These are phyloP conservation scores for Adansonia grandidieri DNA, from an alignment of 441 rosid genomes.

Conservation along the genomic window DNA sequence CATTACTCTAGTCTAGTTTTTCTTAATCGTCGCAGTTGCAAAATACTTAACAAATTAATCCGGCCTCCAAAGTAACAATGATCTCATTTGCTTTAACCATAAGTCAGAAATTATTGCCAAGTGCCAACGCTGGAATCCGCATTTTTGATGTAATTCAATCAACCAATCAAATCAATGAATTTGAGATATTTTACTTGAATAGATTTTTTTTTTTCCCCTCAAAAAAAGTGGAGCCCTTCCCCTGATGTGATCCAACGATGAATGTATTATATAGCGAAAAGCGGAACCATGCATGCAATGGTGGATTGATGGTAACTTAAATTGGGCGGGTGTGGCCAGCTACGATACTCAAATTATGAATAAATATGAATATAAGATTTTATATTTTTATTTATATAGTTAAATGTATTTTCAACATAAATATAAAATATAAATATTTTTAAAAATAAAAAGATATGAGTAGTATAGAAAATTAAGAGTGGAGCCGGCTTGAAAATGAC, in stretches of 20 bases:
- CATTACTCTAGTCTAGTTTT: background rate
- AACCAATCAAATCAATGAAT: background rate
- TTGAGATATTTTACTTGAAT: background rate
- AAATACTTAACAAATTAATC: background rate
- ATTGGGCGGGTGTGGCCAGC: no score
- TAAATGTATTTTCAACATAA: no score
- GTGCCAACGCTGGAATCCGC: background rate
- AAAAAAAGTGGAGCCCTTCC: background rate
- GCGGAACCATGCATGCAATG: no score
- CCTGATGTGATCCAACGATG: background rate
- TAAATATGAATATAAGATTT: no score
- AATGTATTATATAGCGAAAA: constrained; percentile 13
- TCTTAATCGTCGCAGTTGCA: background rate
- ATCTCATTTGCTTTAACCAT: background rate
- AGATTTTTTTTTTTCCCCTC: background rate
- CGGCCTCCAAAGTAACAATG: background rate
- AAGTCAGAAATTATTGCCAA: background rate
- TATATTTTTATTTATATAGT: no score
- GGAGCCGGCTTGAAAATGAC: constrained; percentile 35
- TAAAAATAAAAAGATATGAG: no score
- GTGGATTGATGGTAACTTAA: no score
- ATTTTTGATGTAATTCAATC: background rate
- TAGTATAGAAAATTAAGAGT: constrained; percentile 29
- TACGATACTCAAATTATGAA: no score
- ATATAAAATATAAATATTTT: no score